Base-by-base conservation (phyloP, 164 flowering plant genomes). In the Macadamia integrifolia region DNA sequence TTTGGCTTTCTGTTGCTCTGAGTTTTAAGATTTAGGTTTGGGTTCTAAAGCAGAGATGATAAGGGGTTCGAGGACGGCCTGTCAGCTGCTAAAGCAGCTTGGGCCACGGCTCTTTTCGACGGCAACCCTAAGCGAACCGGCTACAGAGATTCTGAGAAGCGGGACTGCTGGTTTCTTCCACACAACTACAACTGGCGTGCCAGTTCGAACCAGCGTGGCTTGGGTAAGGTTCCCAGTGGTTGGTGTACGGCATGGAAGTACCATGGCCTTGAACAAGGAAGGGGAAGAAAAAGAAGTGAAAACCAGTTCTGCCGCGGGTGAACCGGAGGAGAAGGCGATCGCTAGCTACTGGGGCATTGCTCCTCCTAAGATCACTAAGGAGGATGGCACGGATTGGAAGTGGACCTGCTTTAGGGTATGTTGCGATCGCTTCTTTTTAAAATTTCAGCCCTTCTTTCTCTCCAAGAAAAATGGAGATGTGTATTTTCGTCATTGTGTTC, bases 331-430 rank as follows among this genome's bases (percentile, higher is more conserved):
- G 6, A 75, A 81, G 64, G 73, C 17, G 13, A 62, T 78, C 0
- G 78, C 35, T 52, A 92, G 96, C 58, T 90, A 92, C 49, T 92
- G 88, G 88, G 88, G 86, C 1, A 74, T 84, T 0, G 65, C 65
- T 11, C 80, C 84, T 1, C 18, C 67, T 15, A 82, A 82, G 74
- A n/a, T 82, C 48, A 63, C 70, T 14, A 84, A 77, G 61, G 81
- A 74, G 9, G 88, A 84, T 57, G 88, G 88, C 7, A 68, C 81
- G 2, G 80, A 77, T 14, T 84, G 88, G 88, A 65, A 42, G 49
- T 84, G 88, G 88, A 74, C 67, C 6, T 76, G 78, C 23, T 84
- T 84, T 35, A 77, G 81, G 78, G 85, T 82, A 67, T 1, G 70
- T 65, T 8, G 48, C 48, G 23, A 23, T 23, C 23, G 23, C 23